These are phyloP conservation scores for Sicyos baderoa DNA, from an alignment of 306 rosid species.

Conservation along the genomic window DNA sequence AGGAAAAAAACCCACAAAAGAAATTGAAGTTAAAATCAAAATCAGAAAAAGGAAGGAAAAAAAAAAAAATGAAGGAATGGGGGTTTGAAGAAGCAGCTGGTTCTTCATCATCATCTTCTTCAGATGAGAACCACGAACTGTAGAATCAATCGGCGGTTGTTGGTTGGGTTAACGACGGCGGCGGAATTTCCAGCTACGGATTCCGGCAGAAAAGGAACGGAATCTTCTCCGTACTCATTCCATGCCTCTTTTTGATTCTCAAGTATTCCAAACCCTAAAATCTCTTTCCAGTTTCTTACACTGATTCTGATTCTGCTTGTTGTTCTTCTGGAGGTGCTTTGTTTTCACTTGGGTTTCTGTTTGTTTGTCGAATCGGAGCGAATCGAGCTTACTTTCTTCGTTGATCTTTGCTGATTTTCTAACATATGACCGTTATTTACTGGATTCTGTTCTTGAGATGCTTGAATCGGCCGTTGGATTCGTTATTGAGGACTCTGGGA, in stretches of 20 bases:
- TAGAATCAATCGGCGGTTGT: constrained; percentile 13
- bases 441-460: constrained; percentile 33
- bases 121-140: background rate
- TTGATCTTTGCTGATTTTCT: background rate
- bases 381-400: constrained; percentile 10
- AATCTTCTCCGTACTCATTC: constrained; percentile 66
- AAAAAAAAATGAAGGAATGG: constrained; percentile 18
- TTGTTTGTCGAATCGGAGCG: background rate
- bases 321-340: background rate
- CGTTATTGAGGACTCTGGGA: constrained; percentile 49
- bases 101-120: background rate
- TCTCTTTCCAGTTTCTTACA: constrained; percentile 11
- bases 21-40: constrained; percentile 1
- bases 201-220: constrained; percentile 70
- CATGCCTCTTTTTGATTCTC: constrained; percentile 41
- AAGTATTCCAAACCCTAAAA: constrained; percentile 30
- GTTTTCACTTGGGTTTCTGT: constrained; percentile 1
- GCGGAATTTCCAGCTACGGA: constrained; percentile 43
- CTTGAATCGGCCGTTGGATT: constrained; percentile 35
- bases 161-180: constrained; percentile 27
- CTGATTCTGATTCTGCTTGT: background rate
- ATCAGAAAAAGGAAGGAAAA: background rate
- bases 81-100: constrained; percentile 18
- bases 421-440: background rate
- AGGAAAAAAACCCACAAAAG: background rate